Conservation (phyloP, 2,329 filamentous ascomycete species). For the Clonostachys solani region DNA sequence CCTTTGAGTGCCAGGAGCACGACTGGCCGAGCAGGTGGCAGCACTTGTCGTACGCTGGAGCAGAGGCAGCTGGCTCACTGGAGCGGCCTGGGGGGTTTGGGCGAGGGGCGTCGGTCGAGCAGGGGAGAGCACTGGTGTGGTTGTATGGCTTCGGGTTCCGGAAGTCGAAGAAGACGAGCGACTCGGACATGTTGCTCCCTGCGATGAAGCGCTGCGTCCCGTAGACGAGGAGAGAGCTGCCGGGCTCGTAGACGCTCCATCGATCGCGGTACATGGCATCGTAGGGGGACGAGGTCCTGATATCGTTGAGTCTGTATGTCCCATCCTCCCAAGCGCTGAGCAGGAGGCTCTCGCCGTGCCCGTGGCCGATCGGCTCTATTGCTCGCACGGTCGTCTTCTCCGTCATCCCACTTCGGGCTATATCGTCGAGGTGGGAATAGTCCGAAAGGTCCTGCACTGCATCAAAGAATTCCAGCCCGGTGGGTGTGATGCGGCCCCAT, state of each 20-base stretch:
- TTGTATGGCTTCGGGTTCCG: constrained; percentile 43
- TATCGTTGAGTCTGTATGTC: constrained; percentile 43
- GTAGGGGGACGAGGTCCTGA: constrained; percentile 39
- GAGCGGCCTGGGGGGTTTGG: constrained; percentile 21
- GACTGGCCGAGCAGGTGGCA: constrained; percentile 18
- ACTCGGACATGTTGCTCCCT: constrained; percentile 36
- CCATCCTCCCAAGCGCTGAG: constrained; percentile 51
- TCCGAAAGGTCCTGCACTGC: constrained; percentile 6
- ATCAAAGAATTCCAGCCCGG: constrained; percentile 31
- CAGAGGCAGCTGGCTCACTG: constrained; percentile 4
- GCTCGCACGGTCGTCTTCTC: constrained; percentile 37
- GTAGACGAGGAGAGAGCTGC: constrained; percentile 43
- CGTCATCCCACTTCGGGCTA: constrained; percentile 2
- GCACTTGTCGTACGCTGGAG: constrained; percentile 17
- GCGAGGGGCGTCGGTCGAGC: constrained; percentile 28
- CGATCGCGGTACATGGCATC: constrained; percentile 49
- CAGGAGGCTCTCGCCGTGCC: constrained; percentile 31
- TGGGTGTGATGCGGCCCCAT: constrained; percentile 38
- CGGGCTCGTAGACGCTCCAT: constrained; percentile 39
- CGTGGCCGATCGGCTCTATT: constrained; percentile 35
- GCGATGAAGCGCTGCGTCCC: constrained; percentile 46
- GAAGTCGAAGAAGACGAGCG: constrained; percentile 50
- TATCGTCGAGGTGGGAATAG: constrained; percentile 7
- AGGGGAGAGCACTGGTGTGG: constrained; percentile 43
- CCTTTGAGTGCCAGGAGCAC: constrained; percentile 45